These are phyloP conservation scores for Pseudogymnoascus sp. DNA, from an alignment of 2,329 filamentous ascomycete species.

Conservation along the genomic window DNA sequence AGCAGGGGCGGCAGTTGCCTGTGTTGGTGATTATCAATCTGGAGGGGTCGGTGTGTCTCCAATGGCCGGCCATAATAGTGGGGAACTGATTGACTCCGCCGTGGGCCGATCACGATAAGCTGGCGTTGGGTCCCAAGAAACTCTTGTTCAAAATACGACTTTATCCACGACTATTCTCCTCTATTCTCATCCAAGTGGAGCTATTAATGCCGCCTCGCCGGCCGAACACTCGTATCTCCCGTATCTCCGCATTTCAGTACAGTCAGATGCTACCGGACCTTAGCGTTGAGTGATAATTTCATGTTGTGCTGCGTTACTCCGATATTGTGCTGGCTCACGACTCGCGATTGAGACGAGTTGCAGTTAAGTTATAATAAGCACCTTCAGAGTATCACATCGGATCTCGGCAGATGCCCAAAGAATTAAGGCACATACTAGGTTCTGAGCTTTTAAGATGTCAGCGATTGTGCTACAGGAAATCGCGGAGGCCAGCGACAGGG, in stretches of 20 bases:
- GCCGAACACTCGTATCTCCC: neutral
- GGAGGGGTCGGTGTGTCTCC: neutral
- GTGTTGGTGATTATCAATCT: conserved; percentile 2
- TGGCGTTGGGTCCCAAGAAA: neutral
- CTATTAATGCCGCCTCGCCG: neutral
- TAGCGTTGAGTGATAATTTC: neutral
- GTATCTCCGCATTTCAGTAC: neutral
- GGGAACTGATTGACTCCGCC: neutral
- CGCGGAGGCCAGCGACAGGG: neutral
- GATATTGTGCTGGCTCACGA: neutral
- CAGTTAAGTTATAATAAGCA: neutral
- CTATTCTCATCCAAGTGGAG: neutral
- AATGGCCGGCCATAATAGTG: neutral
- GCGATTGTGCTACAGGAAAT: neutral
- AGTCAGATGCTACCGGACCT: neutral
- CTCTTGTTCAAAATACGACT: neutral
- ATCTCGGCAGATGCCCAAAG: neutral
- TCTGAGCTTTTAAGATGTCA: neutral
- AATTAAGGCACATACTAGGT: neutral
- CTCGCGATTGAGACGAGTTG: neutral
- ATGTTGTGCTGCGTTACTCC: neutral
- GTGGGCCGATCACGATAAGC: neutral
- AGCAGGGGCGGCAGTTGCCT: neutral
- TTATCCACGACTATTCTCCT: neutral
- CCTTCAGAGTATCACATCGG: neutral